Base-by-base conservation (phyloP, 192 early-diverging fungal species). In the Umbelopsis isabellina region DNA sequence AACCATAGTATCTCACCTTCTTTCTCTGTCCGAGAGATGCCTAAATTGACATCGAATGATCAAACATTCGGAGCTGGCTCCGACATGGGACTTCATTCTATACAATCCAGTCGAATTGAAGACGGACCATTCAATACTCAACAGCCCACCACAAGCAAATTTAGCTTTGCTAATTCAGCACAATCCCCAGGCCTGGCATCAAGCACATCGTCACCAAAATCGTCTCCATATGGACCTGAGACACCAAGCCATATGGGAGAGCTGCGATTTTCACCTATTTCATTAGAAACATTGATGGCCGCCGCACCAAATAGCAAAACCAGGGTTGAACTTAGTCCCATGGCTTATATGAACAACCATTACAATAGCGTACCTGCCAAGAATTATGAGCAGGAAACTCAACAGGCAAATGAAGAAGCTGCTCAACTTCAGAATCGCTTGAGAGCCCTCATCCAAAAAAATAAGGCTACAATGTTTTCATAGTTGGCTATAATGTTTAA, bases 391-490 rank as follows among this genome's bases (percentile, higher is more conserved):
- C 25, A 30, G 0, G 55, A 61, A 61, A 27, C 33, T 33, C 55
- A 61, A 18, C 25, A 22, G 33, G 55, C 55, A 30, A 35, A 61
- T 12, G 30, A 61, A 61, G 55, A 61, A 25, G 55, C 55, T 18
- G 55, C 55, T n/a, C 55, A 61, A 16, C 55, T 61, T 35, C 55
- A 61, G 33, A 30, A 61, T 35, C 55, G 55, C 13, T 61, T 61
- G 30, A 25, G 55, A 15, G 55, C 55, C 5, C 15, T 61, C 27
- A 61, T 61, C 30, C 55, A 61, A 33, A 61, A 61, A 35, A 61
- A 61, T 35, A 61, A 61, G 55, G 25, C 21, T 18, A 30, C 25
- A 23, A 61, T 61, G 55, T 61, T 61, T 35, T 61, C 55, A n/a
- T 61, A 61, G 8, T 8, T 35, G 2, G 30, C 25, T 35, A 27